Base-by-base conservation (phyloP, 441 rosid genomes). In the Isatis lusitanica region DNA sequence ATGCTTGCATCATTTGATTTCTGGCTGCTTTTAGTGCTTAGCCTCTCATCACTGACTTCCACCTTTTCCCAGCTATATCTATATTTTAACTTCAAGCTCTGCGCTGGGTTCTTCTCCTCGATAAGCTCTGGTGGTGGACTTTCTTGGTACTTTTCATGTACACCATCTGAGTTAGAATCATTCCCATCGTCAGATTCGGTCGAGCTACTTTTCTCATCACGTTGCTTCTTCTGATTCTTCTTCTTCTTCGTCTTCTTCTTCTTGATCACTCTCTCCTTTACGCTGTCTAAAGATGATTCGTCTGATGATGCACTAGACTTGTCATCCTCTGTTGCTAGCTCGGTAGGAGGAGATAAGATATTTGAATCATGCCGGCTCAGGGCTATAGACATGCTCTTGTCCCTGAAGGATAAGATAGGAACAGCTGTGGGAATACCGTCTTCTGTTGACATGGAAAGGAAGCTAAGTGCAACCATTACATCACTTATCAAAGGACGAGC, bases 401-500 rank as follows among this genome's bases (percentile, higher is more conserved):
- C 83, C 33, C 39, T 60, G 12, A 78, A 79, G 12, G 85, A 78
- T 35, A 61, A 46, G 21, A 70, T 42, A 9, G 85, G 73, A 68
- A 73, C 61, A 2, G 82, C 80, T 3, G 78, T 66, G 15, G 82
- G 74, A 44, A 74, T 44, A 50, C 72, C 78, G 1, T 78, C 74
- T 74, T 70, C 69, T 43, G 51, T 70, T 3, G 78, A 33, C 76
- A 70, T 70, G 0, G 94, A 82, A 36, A 95, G 95, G 75, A 90
- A 95, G 78, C 89, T 85, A 43, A 95, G 79, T 5, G 96, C 86
- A 6, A 86, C 83, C 66, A 87, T 91, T 3, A 91, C 89, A 70
- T 95, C 99, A 12, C 96, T 84, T 80, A 95, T 95, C 38, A 93
- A 78, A 4, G 99, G 99, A 58, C 98, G 96, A 16, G 97, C 90